phyloP scores from a whole-genome alignment of 306 rosid species.

The Hippophae rhamnoides region DNA sequence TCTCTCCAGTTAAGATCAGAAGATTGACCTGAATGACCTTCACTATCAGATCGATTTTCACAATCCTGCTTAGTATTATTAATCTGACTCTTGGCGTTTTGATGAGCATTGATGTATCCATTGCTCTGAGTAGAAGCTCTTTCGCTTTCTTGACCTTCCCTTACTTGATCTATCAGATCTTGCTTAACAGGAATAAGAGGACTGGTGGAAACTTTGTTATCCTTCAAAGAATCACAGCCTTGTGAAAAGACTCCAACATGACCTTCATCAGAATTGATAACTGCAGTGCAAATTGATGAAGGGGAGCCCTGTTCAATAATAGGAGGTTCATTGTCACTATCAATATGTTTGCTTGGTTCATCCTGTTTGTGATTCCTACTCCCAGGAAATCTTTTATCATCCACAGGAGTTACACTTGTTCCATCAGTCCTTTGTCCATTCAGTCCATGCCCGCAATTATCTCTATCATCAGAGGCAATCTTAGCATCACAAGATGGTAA shows the following conservation, averaged over 20 bases:
- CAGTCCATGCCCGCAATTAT: conserved; percentile 7
- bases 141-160: conserved; percentile 30
- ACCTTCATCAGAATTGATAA: conserved; percentile 32
- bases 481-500: conserved; percentile 32
- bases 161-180: conserved; percentile 21
- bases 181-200: conserved; percentile 29
- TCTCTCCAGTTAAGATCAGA: conserved; percentile 57
- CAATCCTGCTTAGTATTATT: conserved; percentile 26
- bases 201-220: conserved; percentile 22
- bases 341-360: conserved; percentile 26
- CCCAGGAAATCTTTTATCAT: conserved; percentile 24
- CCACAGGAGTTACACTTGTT: conserved; percentile 16
- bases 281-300: conserved; percentile 32
- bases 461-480: conserved; percentile 25
- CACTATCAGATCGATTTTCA: conserved; percentile 52
- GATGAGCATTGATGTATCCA: conserved; percentile 36
- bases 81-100: conserved; percentile 36
- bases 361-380: conserved; percentile 27
- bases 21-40: conserved; percentile 68
- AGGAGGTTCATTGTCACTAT: conserved; percentile 37
- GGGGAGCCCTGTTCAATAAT: conserved; percentile 34
- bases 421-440: conserved; percentile 24
- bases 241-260: conserved; percentile 27
- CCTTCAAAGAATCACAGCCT: conserved; percentile 33
- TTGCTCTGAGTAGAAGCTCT: conserved; percentile 25